Evolutionary conservation across 1,139 yeast genomes (phyloP), one percentile per base, ranked within the genome.

Genomic region (Candida glucosophila): DNA sequence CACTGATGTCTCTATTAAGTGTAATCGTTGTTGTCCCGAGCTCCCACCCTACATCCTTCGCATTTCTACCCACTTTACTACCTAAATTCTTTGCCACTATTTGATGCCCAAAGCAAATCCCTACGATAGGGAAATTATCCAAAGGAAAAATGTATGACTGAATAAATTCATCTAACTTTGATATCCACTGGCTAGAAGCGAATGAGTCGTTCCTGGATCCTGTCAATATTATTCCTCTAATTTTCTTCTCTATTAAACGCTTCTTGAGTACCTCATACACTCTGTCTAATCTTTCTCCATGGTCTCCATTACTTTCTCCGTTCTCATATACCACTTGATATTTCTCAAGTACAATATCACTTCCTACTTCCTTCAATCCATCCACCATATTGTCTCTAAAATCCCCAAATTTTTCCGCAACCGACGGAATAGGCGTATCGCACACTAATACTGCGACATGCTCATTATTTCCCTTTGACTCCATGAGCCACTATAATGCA

Each of bases 51-150:
- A 50, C 36, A 13, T 47, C 54, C 10, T 48, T 32, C 1, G 57
- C 48, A 47, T 76, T 80, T 32, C 74, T 58, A 5, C 58, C 73
- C 4, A 79, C 78, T 25, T 54, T 52, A 20, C 73, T 65, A 2
- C 85, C 90, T 24, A 82, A 52, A 5, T 78, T 73, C 31, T 77
- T 63, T 2, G 76, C 78, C 15, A 82, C 49, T 12, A 83, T 60
- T 46, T 86, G 96, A 48, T 85, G 95, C 3, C 95, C 96, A 47
- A 82, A 85, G 47, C 95, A 86, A 20, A 85, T 59, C 1, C 92
- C 88, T 3, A 68, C 63, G 3, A 73, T 36, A 1, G 79, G 79
- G 27, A 62, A 42, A 35, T 41, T 32, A 3, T 32, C 34, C 10
- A 47, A 27, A 15, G 40, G 23, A 38, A 53, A 57, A 22, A 48